Base-by-base conservation (phyloP, 2,329 filamentous ascomycete species). In the Colletotrichum kahawae region DNA sequence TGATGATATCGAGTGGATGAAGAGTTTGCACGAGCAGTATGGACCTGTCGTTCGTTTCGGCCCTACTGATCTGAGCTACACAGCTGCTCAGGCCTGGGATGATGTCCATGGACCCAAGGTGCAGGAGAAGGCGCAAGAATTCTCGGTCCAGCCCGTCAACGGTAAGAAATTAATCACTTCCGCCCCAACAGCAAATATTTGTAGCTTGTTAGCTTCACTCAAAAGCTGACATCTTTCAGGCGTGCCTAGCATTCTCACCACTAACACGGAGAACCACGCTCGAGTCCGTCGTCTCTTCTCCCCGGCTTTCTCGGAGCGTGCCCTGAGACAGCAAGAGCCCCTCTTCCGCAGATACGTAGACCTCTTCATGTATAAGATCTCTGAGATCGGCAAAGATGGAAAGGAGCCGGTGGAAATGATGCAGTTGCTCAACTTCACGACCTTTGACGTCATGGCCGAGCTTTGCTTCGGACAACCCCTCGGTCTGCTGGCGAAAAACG, bases 301-400 rank as follows among this genome's bases (percentile, higher is more conserved):
- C 2, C 78, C 78, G 4, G 78, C 78, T 4, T 79, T 79, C 66
- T 78, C 77, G 5, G 78, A 78, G 14, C 65, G 78, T 7, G 75
- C 74, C 5, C 18, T 79, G 54, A 76, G 77, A 12, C 66, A 72
- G 16, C 78, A 79, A 34, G 77, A 79, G 54, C 75, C 75, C 10
- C 65, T 79, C 12, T 78, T 88, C 74, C 79, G 81, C 67, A 80
- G 78, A 3, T 85, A 87, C 74, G 82, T 83, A 31, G 79, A 84
- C 54, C 75, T 85, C 27, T 82, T 87, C 63, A 80, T 85, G 56
- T 72, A 78, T 21, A 84, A 82, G 59, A 77, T 87, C 48, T 79
- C 78, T n/a, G 83, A 85, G n/a, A 69, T 78, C 9, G 72, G 71
- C 21, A 68, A 70, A 13, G 62, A 64, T 2, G 69, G 67, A 4